Base-by-base conservation (phyloP, 2,329 filamentous ascomycete species). In the Fusarium sororula region DNA sequence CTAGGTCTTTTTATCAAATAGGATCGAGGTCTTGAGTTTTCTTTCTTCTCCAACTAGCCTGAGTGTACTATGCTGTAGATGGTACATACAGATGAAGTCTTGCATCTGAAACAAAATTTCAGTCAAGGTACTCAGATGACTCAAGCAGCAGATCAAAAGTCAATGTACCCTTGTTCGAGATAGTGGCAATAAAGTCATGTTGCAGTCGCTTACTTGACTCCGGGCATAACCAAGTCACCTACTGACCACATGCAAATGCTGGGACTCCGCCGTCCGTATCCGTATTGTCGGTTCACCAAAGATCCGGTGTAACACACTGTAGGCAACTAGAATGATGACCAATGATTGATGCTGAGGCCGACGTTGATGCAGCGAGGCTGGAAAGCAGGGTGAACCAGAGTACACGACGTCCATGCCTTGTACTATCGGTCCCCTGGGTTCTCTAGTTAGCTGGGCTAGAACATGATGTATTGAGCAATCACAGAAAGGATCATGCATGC, bases 181-280 rank as follows among this genome's bases (percentile, higher is more conserved):
- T 70, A 70, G 67, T 70, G 66, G 67, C 67, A 70, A 70, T 28
- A 53, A 44, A 32, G 32, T 48, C 57, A 69, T 39, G 44, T 50
- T 64, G 26, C 65, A 64, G 59, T 65, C 67, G 67, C 67, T 70
- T 70, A 58, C 50, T 50, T 63, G 56, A 42, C 64, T 53, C 64
- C 64, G 50, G 28, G n/a, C 57, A 42, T 61, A 37, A 47, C 30
- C 14, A 32, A 12, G 39, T 47, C 20, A 41, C 30, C 39, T 64
- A 37, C 39, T 51, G 48, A 41, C 35, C 66, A 51, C 44, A 64
- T 64, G 35, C 48, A 63, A 69, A 65, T 42, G 20, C 18, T 38
- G 45, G 32, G 10, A 58, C 44, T 28, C 45, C 32, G 14, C 32
- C 32, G 32, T 9, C 32, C 57, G 51, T 65, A 65, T 70, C 65